Percentiles rank a stretch among this genome's conserved stretches.
Evolutionary conservation across 768 basidiomycete species (phyloP).

Genomic region (Tulasnella sp.): DNA sequence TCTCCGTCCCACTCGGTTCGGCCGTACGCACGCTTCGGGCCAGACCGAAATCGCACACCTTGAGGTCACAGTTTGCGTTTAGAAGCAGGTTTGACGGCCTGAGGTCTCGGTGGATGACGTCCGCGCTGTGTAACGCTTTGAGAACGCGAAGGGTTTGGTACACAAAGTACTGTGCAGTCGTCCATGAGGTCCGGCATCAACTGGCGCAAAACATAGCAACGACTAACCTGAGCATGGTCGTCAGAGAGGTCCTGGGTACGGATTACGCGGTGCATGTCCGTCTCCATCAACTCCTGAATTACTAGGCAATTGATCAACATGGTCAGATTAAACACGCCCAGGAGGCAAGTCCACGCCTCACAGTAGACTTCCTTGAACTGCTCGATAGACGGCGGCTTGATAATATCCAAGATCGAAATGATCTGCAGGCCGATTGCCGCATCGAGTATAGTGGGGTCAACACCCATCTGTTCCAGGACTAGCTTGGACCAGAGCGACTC

Average conservation of each 20-base stretch:
- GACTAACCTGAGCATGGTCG: constrained; percentile 44
- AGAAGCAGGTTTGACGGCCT: constrained; percentile 93
- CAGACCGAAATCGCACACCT: constrained; percentile 85
- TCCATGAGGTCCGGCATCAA: background rate
- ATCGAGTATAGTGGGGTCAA: constrained; percentile 30
- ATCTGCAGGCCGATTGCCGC: constrained; percentile 62
- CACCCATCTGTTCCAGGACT: background rate
- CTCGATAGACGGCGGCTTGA: constrained; percentile 61
- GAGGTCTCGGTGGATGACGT: constrained; percentile 89
- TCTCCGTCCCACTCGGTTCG: constrained; percentile 24
- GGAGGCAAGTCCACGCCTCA: constrained; percentile 1
- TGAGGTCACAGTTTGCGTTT: constrained; percentile 94
- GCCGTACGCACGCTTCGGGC: constrained; percentile 38
- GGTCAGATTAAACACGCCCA: background rate
- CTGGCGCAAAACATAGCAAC: background rate
- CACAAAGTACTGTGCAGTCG: constrained; percentile 91
- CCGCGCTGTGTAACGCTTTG: constrained; percentile 89
- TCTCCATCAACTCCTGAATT: constrained; percentile 59
- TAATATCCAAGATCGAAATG: constrained; percentile 90
- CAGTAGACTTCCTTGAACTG: constrained; percentile 72
- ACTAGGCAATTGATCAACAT: background rate
- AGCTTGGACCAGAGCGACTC: constrained; percentile 24
- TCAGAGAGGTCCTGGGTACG: constrained; percentile 87
- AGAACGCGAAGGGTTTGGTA: constrained; percentile 93
- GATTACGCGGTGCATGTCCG: constrained; percentile 93